Conservation (phyloP, 108 stramenopile species). For the Epithemia pelagica region DNA sequence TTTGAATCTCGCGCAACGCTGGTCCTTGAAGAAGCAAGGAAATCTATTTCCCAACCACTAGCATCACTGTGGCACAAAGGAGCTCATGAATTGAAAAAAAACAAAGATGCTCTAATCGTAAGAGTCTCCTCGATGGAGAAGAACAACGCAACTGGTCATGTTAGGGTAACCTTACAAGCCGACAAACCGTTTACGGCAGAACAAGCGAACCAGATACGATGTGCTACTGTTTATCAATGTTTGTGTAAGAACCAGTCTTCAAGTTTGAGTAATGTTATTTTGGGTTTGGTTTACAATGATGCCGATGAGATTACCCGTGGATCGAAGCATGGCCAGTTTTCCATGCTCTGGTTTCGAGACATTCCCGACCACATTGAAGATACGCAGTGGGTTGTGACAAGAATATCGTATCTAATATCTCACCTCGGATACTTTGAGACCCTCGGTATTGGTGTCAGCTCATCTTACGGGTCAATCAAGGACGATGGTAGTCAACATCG, state of each 20-base stretch:
- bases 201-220: constrained; percentile 21
- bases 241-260: background rate
- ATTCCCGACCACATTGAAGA: constrained; percentile 1
- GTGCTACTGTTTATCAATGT: constrained; percentile 23
- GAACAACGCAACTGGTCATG: background rate
- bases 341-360: constrained; percentile 32
- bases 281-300: constrained; percentile 7
- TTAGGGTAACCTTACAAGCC: constrained; percentile 1
- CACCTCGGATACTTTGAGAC: constrained; percentile 69
- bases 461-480: too few species aligned
- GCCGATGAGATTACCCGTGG: constrained; percentile 6
- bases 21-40: constrained; percentile 70
- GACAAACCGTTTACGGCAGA: constrained; percentile 8
- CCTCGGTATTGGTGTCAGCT: constrained; percentile 25
- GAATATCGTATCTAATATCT: constrained; percentile 48
- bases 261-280: background rate
- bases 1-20: constrained; percentile 57
- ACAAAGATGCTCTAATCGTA: background rate
- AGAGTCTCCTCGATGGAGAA: background rate
- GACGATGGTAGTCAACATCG: too few species aligned
- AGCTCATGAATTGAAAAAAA: too few species aligned
- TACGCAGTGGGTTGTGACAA: constrained; percentile 32
- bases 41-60: background rate
- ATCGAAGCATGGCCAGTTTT: constrained; percentile 10
- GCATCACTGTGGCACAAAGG: background rate